Base-by-base conservation (phyloP, 2,329 filamentous ascomycete genomes). In the Claviceps pusilla region DNA sequence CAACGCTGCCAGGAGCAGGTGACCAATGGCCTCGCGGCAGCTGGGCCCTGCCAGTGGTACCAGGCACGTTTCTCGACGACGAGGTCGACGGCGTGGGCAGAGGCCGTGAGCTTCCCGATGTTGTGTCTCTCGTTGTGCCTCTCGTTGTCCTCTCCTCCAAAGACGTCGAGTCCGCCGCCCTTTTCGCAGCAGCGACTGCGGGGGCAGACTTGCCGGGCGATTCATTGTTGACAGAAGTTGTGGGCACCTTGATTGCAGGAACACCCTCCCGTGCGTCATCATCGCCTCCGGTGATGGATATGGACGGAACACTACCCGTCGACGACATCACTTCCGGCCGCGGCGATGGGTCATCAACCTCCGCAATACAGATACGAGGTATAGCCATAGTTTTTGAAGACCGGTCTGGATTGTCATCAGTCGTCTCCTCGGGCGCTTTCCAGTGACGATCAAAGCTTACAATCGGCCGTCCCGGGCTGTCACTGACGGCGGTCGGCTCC, bases 391-490 rank as follows among this genome's bases (percentile, higher is more conserved):
- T 60, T 63, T 62, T 61, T 61, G 56, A 57, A 59, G 64, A 61
- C 62, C 62, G 63, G 59, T 76, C 69, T 72, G 68, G 66, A 64
- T 61, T 86, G 73, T 80, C 71, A 80, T 89, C 84, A 76, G 86
- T 76, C 69, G 74, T 75, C 74, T 79, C 75, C 67, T 86, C 82
- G 66, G 79, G 80, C 65, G 82, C 79, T 75, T 82, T 86, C 83
- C 88, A 95, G 66, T 85, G 80, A 64, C 80, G 80, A 71, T 95
- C 80, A 77, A 97, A 97, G 78, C 91, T 97, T 76, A 97, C 91
- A 75, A 97, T 97, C 59, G 91, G 91, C 66, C 91, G 83, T 62
- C 89, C 89, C 62, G 87, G 86, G 65, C 79, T 86, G 72, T 96
- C 86, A 73, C 89, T 96, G 69, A 97, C 90, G 64, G 87, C 84